Evolutionary conservation across 345 rosid species (phyloP), one percentile per base, ranked within the genome.

Genomic region (Crucihimalaya himalaica): DNA sequence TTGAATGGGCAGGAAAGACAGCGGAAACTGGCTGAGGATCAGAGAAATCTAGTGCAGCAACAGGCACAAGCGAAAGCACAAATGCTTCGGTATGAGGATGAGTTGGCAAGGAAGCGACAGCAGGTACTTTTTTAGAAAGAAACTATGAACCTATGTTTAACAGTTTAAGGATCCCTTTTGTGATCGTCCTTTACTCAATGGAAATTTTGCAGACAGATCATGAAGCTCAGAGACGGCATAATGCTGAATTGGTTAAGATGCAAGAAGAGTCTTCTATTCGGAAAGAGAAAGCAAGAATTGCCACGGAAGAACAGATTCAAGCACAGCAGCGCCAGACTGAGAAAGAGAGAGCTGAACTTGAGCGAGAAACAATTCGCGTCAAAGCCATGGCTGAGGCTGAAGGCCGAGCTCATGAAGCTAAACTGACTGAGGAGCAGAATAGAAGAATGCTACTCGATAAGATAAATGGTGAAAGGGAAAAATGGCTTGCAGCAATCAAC

Each of bases 381-480:
- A 92, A 90, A 81, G 97, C 98, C 72, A 84, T 92, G 92, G 99
- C 96, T 74, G 94, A 92, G 85, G 99, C 99, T 5, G 97, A 95
- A 82, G 99, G 91, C 29, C 76, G 97, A 40, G 99, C 91, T 31
- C 91, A 87, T 73, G 99, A 92, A 82, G 98, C 92, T 42, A 88
- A 88, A 73, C 82, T 90, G 80, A 86, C 91, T 0, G 99, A 90
- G 83, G 96, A 90, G 23, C 97, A 92, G 29, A 95, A 90, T 42
- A 85, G 94, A 74, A 83, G 94, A 80, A 88, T 90, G 96, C 88
- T 95, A 29, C 50, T 92, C 25, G 97, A 90, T 81, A 84, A 76
- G 68, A 78, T 92, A 15, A 95, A 85, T 80, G 97, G 97, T 68
- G 99, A 95, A 88, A 83, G 82, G 70, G 99, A 92, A 73, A 95